Conservation (phyloP, 2,329 filamentous ascomycete species). For the Colletotrichum cordylinicola region DNA sequence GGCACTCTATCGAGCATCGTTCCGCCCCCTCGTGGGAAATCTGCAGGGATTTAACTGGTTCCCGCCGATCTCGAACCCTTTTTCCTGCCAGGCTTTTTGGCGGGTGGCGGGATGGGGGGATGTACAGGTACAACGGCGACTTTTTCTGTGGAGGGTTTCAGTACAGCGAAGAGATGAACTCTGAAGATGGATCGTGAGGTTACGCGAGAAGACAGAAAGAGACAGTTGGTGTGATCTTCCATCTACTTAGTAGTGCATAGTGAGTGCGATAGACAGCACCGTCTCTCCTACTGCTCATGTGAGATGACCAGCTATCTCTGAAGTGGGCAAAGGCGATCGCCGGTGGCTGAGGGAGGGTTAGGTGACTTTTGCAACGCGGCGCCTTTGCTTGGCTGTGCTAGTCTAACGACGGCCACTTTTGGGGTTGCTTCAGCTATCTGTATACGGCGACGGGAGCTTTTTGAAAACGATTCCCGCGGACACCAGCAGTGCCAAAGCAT, state of each 20-base stretch:
- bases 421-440: not conserved
- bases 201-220: not conserved
- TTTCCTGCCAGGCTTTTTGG: not conserved
- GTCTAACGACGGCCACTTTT: not conserved
- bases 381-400: not conserved
- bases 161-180: not conserved
- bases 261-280: not conserved
- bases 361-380: not conserved
- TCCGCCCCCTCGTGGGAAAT: constrained; percentile 14
- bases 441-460: not conserved
- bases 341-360: not conserved
- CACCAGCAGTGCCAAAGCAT: not conserved
- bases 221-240: not conserved
- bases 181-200: not conserved
- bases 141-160: not conserved
- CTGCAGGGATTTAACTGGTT: constrained; percentile 17
- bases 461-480: not conserved
- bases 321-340: not conserved
- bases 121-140: not conserved
- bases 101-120: not conserved
- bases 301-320: not conserved
- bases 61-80: constrained; percentile 17
- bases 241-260: not conserved
- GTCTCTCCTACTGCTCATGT: not conserved
- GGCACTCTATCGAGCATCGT: not conserved